phyloP scores from a whole-genome alignment of 1,139 yeast genomes.

The Yamadazyma sp. region DNA sequence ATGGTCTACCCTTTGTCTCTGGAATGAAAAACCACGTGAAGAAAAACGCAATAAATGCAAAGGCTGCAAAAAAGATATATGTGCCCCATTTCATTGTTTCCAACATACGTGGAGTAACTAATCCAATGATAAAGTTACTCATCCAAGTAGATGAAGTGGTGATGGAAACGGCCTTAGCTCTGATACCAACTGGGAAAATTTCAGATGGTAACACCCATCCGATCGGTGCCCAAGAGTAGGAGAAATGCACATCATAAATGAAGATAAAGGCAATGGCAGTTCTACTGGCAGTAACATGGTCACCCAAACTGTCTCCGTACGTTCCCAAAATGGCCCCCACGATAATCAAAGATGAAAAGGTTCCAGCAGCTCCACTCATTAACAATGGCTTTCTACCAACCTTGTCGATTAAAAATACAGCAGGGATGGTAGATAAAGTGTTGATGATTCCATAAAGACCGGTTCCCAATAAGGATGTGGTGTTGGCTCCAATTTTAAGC shows the following conservation, averaged over 20 bases:
- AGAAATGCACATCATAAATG: conserved; percentile 29
- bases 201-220: conserved; percentile 53
- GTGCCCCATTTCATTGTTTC: conserved; percentile 22
- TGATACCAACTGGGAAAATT: conserved; percentile 22
- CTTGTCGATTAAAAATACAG: conserved; percentile 36
- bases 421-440: conserved; percentile 46
- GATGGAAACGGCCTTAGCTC: conserved; percentile 28
- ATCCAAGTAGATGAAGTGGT: conserved; percentile 40
- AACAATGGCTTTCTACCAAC: conserved; percentile 47
- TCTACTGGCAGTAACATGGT: conserved; percentile 31
- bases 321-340: conserved; percentile 61
- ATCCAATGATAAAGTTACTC: conserved; percentile 34
- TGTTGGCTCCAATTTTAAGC: conserved; percentile 18
- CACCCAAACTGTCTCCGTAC: conserved; percentile 14
- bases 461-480: conserved; percentile 32
- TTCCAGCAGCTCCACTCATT: conserved; percentile 44
- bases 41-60: conserved; percentile 22
- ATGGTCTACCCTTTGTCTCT: conserved; percentile 30
- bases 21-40: conserved; percentile 25
- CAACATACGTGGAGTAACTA: conserved; percentile 26
- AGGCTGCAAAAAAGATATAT: conserved; percentile 28
- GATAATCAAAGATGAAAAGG: conserved; percentile 22
- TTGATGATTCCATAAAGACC: conserved; percentile 60
- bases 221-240: conserved; percentile 34
- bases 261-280: conserved; percentile 43